These are phyloP conservation scores for Yamadazyma olivae DNA, from an alignment of 805 yeast genomes.

Conservation along the genomic window DNA sequence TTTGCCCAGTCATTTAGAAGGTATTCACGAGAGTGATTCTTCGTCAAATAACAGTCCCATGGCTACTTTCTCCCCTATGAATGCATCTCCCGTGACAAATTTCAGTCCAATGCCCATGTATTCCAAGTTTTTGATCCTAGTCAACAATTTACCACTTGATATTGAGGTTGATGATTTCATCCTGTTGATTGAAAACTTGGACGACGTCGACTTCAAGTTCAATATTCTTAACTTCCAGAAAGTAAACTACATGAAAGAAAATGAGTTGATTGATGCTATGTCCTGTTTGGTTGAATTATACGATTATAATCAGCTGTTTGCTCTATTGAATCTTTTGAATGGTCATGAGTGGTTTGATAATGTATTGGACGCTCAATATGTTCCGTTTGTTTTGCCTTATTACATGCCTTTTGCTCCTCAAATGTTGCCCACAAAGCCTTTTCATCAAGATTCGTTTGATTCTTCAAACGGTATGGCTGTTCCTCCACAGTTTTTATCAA, in stretches of 20 bases:
- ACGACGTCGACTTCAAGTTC: constrained; percentile 3
- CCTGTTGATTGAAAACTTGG: constrained; percentile 10
- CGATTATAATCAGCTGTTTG: constrained; percentile 1
- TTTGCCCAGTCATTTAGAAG: constrained; percentile 1
- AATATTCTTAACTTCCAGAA: constrained; percentile 6
- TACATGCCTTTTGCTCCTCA: neutral
- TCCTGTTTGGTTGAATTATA: constrained; percentile 4
- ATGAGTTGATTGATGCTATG: neutral
- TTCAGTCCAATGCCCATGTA: neutral
- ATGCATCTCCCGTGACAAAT: neutral
- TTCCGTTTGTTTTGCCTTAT: constrained; percentile 4
- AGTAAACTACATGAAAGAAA: constrained; percentile 1
- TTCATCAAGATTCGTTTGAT: neutral
- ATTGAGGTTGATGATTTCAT: constrained; percentile 10
- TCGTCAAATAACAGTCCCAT: neutral
- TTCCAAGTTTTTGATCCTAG: neutral
- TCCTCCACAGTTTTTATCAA: too few species aligned
- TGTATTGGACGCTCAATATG: constrained; percentile 15
- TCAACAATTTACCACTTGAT: constrained; percentile 5
- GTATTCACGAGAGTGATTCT: neutral
- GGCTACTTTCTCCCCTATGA: neutral
- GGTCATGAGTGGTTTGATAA: constrained; percentile 22
- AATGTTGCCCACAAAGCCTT: too few species aligned
- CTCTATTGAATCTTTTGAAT: constrained; percentile 16
- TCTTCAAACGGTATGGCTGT: neutral